Conservation (phyloP, 345 rosid species). For the Jatropha curcas region DNA sequence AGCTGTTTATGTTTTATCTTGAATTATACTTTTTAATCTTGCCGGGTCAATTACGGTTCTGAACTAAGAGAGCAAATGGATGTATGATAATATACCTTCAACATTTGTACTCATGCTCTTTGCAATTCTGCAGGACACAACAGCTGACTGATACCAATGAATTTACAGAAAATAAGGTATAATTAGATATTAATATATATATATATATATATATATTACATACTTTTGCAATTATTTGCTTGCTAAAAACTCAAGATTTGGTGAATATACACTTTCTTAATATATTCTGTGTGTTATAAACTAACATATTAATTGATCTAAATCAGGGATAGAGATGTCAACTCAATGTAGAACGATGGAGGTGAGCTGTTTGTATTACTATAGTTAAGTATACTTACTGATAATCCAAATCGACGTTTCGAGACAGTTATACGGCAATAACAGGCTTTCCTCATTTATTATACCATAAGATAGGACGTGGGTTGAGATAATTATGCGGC, state of each 20-base stretch:
- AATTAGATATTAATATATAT: background rate
- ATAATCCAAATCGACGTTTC: background rate
- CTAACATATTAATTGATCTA: background rate
- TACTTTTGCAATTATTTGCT: background rate
- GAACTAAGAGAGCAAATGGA: too few species aligned
- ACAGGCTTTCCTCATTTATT: background rate
- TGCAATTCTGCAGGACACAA: constrained; percentile 43
- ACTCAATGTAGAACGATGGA: background rate
- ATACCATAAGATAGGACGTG: background rate
- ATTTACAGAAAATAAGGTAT: constrained; percentile 43
- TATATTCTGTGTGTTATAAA: background rate
- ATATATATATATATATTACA: background rate
- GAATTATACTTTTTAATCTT: background rate
- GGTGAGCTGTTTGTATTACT: background rate
- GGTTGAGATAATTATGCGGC: constrained; percentile 4
- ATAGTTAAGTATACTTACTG: background rate
- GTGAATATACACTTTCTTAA: background rate
- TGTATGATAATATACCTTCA: too few species aligned
- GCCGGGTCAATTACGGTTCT: too few species aligned
- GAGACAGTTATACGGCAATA: background rate
- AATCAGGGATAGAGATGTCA: background rate
- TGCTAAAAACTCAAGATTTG: background rate
- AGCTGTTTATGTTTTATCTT: background rate
- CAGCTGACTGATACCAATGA: constrained; percentile 44
- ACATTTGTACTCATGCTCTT: background rate